Evolutionary conservation across 805 yeast genomes (phyloP), one percentile per base, ranked within the genome.

Genomic region (Candida corydali): DNA sequence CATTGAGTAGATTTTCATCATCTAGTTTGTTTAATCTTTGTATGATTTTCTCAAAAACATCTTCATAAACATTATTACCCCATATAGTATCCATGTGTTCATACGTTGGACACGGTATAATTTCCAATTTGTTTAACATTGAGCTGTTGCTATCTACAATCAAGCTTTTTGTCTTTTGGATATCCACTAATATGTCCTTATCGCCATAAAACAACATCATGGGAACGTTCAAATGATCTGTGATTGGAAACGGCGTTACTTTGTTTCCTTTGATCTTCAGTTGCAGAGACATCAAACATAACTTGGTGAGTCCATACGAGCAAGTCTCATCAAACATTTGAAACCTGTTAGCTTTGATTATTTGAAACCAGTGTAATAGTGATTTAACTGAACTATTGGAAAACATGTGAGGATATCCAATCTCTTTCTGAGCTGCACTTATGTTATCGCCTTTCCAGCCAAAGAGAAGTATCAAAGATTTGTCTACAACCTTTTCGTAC

Each of bases 81-180:
- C 64, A 59, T 17, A 59, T 40, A 3, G 58, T 54, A 38, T 59
- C 64, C 57, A 59, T 55, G 34, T 59, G 64, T 34, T 59, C 64
- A 37, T 57, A 57, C 3, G 49, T 49, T 5, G 40, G 44, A 34
- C 62, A 56, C 26, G 36, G 35, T 1, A 53, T 38, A 10, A 50
- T 39, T n/a, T 42, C 45, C 17, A 54, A 32, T 30, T 51, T 54
- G 12, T 40, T 25, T 29, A 39, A 39, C 63, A 57, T 55, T 25
- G 38, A 38, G 7, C 37, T 45, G 32, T 58, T 57, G 20, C 50
- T 53, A 26, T 47, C 52, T 22, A 54, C 40, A 16, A 59, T 50
- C 17, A 57, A 36, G 6, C 41, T 38, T 34, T 37, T 42, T 2
- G 58, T 55, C n/a, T 35, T 43, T 12, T 54, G 49, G 16, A 57